Conservation (phyloP, 495 filamentous ascomycete species). For the Penicillium angulare region DNA sequence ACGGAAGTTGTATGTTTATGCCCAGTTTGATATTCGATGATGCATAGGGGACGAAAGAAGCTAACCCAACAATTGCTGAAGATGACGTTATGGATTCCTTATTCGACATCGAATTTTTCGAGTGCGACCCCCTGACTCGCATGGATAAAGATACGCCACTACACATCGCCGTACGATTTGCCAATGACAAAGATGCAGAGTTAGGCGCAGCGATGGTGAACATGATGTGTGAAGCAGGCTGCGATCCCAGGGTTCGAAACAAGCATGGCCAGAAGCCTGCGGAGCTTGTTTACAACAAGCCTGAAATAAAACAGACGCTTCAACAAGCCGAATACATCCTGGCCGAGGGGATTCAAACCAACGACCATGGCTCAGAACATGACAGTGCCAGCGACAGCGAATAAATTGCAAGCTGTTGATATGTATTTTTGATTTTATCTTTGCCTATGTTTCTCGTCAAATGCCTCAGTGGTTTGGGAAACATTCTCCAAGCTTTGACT, state of each 20-base stretch:
- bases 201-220: constrained; percentile 70
- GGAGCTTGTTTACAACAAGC: constrained; percentile 55
- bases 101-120: constrained; percentile 90
- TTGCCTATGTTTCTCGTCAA: not conserved
- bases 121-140: constrained; percentile 85
- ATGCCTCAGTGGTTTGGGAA: not conserved
- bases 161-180: constrained; percentile 81
- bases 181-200: constrained; percentile 66
- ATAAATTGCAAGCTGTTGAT: constrained; percentile 10
- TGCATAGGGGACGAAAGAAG: too few relatives aligned
- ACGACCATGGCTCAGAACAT: constrained; percentile 28
- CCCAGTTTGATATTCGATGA: not conserved
- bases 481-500: too few relatives aligned
- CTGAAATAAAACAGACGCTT: constrained; percentile 62
- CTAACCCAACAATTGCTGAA: constrained; percentile 22
- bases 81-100: constrained; percentile 89
- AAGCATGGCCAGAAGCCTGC: constrained; percentile 46
- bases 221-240: constrained; percentile 92
- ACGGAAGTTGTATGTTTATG: constrained; percentile 73
- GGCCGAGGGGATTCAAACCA: constrained; percentile 39
- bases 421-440: not conserved
- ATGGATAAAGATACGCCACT: constrained; percentile 86
- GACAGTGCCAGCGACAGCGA: constrained; percentile 46
- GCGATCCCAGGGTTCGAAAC: constrained; percentile 60
- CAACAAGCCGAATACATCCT: constrained; percentile 74